Base-by-base conservation (phyloP, 129 eudicot species). In the Gnaphalium uliginosum region DNA sequence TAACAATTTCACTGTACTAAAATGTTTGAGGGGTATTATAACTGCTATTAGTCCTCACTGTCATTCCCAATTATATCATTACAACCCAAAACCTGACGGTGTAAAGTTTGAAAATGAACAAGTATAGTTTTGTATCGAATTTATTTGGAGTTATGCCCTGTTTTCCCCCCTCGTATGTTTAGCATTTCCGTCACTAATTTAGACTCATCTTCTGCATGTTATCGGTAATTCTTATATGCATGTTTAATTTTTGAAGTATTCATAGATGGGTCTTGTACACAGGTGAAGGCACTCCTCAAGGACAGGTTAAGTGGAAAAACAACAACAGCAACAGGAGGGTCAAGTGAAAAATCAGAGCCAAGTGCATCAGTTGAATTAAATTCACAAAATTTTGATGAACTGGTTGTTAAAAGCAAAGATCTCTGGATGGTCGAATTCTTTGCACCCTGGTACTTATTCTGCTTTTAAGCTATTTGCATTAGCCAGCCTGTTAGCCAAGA, bases 381-480 rank as follows among this genome's bases (percentile, higher is more conserved):
- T 83, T 87, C 98, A 18, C 73, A 69, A 8, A 93, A 90, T 77
- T 90, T 93, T 84, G 98, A 93, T 80, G 96, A 93, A 58, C 19
- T 80, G 77, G 97, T 93, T 69, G 81, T 85, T 67, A 90, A 88
- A 81, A 90, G 98, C 76, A 93, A 93, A 81, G 98, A 90, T 18
- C 83, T 93, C 7, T 93, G 98, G 98, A 65, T 93, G 79, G 97
- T 93, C 50, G 98, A 93, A 82, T 93, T 90, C 83, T 93, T 86
- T 84, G 98, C 98, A 54, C 97, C 98, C 50, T 90, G 98, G 98
- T 93, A 85, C 79, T 82, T 65, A 18, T 39, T 82, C 53, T 43
- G 17, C 30, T 41, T 24, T 32, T 29, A 69, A n/a, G 37, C 32
- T 61, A 33, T 48, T 72, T 66, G 50, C 14, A 25, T 74, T 72